Conservation (phyloP, 2,329 filamentous ascomycete genomes). For the Paecilomyces niveus region DNA sequence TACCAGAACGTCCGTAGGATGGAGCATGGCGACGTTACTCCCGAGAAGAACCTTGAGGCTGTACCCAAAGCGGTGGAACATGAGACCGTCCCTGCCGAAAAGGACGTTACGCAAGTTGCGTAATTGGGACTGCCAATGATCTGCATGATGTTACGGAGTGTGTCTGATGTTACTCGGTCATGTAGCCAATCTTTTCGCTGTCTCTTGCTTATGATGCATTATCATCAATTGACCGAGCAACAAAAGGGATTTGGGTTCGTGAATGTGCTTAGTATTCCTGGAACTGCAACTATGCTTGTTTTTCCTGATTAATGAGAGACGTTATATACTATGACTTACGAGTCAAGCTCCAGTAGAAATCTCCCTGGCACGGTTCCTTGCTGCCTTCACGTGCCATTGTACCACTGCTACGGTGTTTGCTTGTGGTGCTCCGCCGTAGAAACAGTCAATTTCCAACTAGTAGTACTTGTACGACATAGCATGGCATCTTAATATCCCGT, state of each 20-base stretch:
- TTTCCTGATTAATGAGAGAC: background rate
- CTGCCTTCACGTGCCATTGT: too few species aligned
- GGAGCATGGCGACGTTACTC: slow-evolving; percentile 22
- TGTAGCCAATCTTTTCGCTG: background rate
- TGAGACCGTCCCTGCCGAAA: background rate
- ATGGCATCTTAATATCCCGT: too few species aligned
- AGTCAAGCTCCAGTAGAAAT: background rate
- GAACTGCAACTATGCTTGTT: background rate
- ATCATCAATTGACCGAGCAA: too few species aligned
- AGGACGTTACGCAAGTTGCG: background rate
- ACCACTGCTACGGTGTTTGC: too few species aligned
- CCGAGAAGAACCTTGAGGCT: slow-evolving; percentile 3
- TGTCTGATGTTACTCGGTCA: background rate
- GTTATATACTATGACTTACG: background rate
- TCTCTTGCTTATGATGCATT: too few species aligned
- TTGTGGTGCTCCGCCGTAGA: too few species aligned
- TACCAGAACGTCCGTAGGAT: slow-evolving; percentile 20
- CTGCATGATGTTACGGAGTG: background rate
- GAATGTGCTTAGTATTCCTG: background rate
- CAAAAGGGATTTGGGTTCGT: background rate
- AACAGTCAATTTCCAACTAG: too few species aligned
- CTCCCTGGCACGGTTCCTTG: too few species aligned
- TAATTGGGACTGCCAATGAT: background rate
- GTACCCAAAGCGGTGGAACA: background rate
- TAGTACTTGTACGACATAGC: too few species aligned